Base-by-base conservation (phyloP, 805 yeast genomes). In the Pichia thaimueangensis region DNA sequence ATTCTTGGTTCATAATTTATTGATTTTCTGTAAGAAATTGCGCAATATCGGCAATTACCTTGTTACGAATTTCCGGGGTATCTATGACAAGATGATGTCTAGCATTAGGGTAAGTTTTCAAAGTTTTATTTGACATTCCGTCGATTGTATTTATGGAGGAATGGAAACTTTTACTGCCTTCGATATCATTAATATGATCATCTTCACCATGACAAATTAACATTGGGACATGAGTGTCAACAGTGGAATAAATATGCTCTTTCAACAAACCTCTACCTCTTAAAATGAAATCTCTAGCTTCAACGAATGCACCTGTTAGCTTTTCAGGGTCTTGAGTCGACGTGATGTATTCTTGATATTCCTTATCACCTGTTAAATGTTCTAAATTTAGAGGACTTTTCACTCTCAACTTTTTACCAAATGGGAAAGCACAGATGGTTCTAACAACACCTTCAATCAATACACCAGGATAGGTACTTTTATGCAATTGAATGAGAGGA, bases 401-500 rank as follows among this genome's bases (percentile, higher is more conserved):
- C 45, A 82, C 57, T 22, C 54, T 48, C 3, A 52, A 16, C 6
- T 45, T 58, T 45, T 66, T 71, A 30, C 71, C 55, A 23, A 66
- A 70, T 5, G 86, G 86, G 8, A 71, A 49, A 5, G 68, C 25
- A 35, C 69, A 65, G 5, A 65, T 57, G 2, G 70, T 27, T 22
- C 77, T 72, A n/a, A 72, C 67, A 6, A 69, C 36, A 5, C 55
- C 45, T 42, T 69, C 70, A 9, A 75, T 53, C 0, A 71, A 11
- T 22, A 61, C 45, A 42, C 71, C 69, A n/a, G 87, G 88, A 35
- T 67, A 59, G 0, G 86, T 71, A 19, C 71, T 67, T 12, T 83
- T 80, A 54, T 80, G 80, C 41, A 81, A 59, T 9, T 56, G 44
- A 30, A 84, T 66, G 47, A 80, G 68, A 2, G 95, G 94, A 1